Base-by-base conservation (phyloP, 2,329 filamentous ascomycete species). In the Penicillium capsulatum region DNA sequence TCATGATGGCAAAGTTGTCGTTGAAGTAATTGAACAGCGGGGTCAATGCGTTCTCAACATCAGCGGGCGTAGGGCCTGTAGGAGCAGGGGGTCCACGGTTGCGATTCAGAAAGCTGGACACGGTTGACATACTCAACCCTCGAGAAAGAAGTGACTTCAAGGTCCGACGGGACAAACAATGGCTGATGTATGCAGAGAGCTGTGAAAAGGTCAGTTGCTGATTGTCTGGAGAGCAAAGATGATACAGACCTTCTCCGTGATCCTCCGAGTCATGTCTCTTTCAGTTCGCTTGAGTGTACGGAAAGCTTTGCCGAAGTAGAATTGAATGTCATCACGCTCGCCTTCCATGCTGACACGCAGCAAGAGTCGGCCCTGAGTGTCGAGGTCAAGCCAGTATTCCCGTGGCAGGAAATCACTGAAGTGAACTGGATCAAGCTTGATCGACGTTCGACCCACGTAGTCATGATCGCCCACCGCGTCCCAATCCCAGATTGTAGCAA, bases 1-100 rank as follows among this genome's bases (percentile, higher is more conserved):
- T 96, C 90, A 98, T 95, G 54, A 97, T 95, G 43, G 89, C 88
- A 66, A 98, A 98, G 59, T 98, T 98, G 62, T 96, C 91, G 61
- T 98, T 87, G 61, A 98, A 98, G 64, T 98, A 98, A 38, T 81
- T 79, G 61, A 96, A 92, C 1, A 98, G 75, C 3, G 89, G 85
- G 53, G 85, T 82, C 9, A 98, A 71, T 1, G 88, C 88, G 52
- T 83, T 83, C 50, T 87, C 84, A 14, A 95, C 76, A 44, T 96
- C 88, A 5, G 75, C 75, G 20, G 79, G 77, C 1, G 86, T 84
- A 7, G 84, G 73, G 1, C 75, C 74, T 33, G 80, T 73, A 7
- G 68, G 50, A 10, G 71, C 63, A 28, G 69, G 67, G 50, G 71
- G 66, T 11, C 70, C 64, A 47, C 75, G 68, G 48, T 73, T 71